Evolutionary conservation across 306 rosid genomes (phyloP).

Genomic region (Ormosia emarginata): DNA sequence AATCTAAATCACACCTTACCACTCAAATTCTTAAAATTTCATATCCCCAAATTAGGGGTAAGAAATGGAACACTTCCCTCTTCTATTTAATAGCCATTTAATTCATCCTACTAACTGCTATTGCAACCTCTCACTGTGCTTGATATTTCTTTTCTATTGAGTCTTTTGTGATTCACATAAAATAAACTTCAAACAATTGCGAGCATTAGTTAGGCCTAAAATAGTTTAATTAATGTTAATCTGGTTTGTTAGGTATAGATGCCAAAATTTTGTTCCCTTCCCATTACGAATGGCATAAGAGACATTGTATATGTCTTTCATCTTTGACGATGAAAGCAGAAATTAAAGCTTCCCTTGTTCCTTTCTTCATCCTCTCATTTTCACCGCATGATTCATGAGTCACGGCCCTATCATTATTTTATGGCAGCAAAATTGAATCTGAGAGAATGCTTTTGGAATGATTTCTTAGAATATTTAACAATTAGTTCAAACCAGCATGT

Average conservation of each 20-base stretch:
- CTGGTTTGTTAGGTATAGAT: not conserved
- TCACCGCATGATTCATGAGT: conserved; percentile 12
- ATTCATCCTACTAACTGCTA: no score
- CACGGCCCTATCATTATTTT: not conserved
- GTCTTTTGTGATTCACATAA: not conserved
- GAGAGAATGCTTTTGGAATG: not conserved
- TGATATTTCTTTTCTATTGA: not conserved
- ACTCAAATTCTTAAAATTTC: no score
- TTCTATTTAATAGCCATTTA: no score
- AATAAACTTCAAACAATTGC: not conserved
- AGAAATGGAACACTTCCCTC: no score
- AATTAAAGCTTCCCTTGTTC: not conserved
- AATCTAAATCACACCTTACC: no score
- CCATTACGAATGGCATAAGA: not conserved
- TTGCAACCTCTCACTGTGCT: no score
- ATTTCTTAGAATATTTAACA: not conserved
- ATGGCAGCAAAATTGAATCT: not conserved
- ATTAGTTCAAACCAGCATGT: not conserved
- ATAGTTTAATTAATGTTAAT: not conserved
- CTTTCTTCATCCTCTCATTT: not conserved
- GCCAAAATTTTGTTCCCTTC: not conserved
- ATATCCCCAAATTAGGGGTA: no score
- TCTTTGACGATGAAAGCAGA: not conserved
- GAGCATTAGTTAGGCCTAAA: not conserved
- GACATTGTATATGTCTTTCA: not conserved